Base-by-base conservation (phyloP, 2,329 filamentous ascomycete genomes). In the Didymella sp. region DNA sequence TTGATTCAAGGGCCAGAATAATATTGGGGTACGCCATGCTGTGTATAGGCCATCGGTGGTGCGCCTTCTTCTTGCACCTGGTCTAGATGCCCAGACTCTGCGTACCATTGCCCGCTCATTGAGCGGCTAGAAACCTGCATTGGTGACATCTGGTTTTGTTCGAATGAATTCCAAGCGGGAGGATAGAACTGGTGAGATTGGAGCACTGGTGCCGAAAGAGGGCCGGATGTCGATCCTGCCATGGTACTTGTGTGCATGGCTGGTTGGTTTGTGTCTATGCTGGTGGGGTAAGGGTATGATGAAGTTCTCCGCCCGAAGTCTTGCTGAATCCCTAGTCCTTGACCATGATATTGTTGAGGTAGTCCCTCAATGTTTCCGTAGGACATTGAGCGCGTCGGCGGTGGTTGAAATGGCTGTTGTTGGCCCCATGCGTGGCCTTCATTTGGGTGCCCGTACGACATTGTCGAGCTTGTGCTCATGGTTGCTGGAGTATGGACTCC, bases 321-420 rank as follows among this genome's bases (percentile, higher is more conserved):
- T 11, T 69, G 64, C 42, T 73, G 72, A 17, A 73, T 67, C 11
- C 67, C 70, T n/a, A 73, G 66, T 2, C 68, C 66, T 35, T 68
- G 67, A 12, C 61, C 64, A 22, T 70, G 56, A 44, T 71, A 76
- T 11, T 76, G 71, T 21, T 71, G 71, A 11, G 70, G 63, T 13
- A 76, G 47, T 2, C 73, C 69, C 49, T 77, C 75, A 9, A 77
- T 76, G 33, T 76, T 73, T 4, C 74, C 73, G 43, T 76, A 77
- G 0, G 75, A 77, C 74, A 77, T 76, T 6, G 74, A 76, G 51
- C 74, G 63, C 22, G 71, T 64, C 4, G 73, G 73, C 4, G 74
- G 73, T 19, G 70, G 68, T 38, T 73, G 71, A 13, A 73, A 70
- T 13, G 61, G 53, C 25, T 66, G 62, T 48, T 71, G 64, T 28